Evolutionary conservation across 1,284 basidiomycete species (phyloP), one percentile per base, ranked within the genome.

Genomic region (Cryptococcus sp.): DNA sequence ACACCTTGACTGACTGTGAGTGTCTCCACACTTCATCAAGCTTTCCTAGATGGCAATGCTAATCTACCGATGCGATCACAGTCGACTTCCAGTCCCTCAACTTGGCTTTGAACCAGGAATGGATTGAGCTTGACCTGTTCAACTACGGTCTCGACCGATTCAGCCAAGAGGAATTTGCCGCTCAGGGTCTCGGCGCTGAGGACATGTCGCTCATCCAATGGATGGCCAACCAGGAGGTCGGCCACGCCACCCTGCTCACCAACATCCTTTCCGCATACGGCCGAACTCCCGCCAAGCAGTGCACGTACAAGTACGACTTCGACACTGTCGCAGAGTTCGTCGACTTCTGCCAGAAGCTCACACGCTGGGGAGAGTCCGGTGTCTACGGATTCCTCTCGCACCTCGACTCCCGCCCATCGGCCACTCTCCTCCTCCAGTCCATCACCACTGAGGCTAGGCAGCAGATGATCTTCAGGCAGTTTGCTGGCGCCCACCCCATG

Each of bases 371-470:
- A 43, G 87, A 89, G 69, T 83, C 83, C 2, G 86, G 86, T 20
- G 70, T 72, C 46, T 69, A 68, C 54, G 70, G 71, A 17, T 74
- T 73, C 67, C 54, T 74, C 20, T 80, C 83, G 45, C 85, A 87
- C 65, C 80, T 89, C 42, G 79, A 88, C 72, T 85, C 84, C 22
- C 80, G 85, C 20, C 79, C 83, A 3, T 72, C 82, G 3, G 86
- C 86, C 1, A 78, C 82, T 51, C 74, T 88, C 11, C 75, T 88
- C 13, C 71, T 84, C 3, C 83, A 88, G 69, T 81, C 82, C 5
- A 85, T 88, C 64, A 81, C 85, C 0, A 85, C 83, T n/a, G 86
- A 88, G 74, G 83, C 79, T 38, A 79, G 86, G 13, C 86, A 88
- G 73, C 85, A 88, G 76, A 84, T 86, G 83, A 80, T 83, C 48